Evolutionary conservation across 2,329 filamentous ascomycete species (phyloP), one percentile per base, ranked within the genome.

Genomic region (Diaporthe aspalathi): DNA sequence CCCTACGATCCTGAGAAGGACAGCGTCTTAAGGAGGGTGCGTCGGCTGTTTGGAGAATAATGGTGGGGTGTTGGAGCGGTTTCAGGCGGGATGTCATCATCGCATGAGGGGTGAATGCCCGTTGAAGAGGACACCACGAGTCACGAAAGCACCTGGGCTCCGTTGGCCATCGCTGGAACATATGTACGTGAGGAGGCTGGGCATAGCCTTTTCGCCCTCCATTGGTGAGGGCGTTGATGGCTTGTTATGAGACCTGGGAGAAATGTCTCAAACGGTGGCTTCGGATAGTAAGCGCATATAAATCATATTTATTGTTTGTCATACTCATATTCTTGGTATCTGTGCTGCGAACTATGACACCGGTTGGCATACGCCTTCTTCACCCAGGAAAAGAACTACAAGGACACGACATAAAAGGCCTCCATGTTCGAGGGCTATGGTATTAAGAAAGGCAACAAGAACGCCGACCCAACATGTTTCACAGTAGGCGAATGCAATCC

Each of bases 1-100:
- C 96, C 96, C 2, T 99, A 99, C 80, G 95, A 99, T 78, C 96
- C 96, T 0, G 96, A 99, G 84, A 99, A 99, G 86, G 96, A 99
- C 82, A 98, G 95, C 79, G 95, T 99, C 53, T 82, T 99, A 83
- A 93, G 95, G 84, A 89, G 96, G 76, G 96, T 99, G 56, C 85
- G 88, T 73, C 85, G 88, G 72, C 75, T 90, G 70, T 91, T 91
- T 83, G 90, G 90, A 76, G 90, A 95, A 84, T 95, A 89, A 80
- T 14, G 0, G 6, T 4, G 20, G 22, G 17, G 9, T 35, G 29
- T 8, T 5, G n/a, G 5, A n/a, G 35, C 35, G n/a, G 3, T 24
- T 20, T 16, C 2, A 49, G 22, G 22, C 5, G 43, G 24, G 24
- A 16, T 17, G 1, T 49, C 12, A 20, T 49, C 40, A 29, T 16